Conservation (phyloP, 2,329 filamentous ascomycete genomes). For the Didymella sp. region DNA sequence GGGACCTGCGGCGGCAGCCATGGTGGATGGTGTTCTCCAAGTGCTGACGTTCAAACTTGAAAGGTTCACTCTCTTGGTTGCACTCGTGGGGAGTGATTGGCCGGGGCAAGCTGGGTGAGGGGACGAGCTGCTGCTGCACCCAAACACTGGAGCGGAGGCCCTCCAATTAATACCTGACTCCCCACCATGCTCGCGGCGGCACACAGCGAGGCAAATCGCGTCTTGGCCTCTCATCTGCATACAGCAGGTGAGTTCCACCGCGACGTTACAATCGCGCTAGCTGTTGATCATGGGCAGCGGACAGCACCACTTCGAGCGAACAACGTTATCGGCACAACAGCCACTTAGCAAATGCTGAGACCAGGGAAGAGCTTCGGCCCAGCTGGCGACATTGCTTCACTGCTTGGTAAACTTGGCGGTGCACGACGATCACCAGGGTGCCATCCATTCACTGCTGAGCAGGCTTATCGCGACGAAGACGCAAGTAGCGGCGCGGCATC, state of each 20-base stretch:
- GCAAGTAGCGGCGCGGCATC: conserved; percentile 14
- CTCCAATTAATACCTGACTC: conserved; percentile 27
- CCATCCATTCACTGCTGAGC: conserved; percentile 19
- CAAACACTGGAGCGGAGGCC: conserved; percentile 13
- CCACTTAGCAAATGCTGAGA: conserved; percentile 34
- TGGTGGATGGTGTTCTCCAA: conserved; percentile 29
- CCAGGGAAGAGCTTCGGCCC: conserved; percentile 26
- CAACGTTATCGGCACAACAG: conserved; percentile 31
- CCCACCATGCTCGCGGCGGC: conserved; percentile 17
- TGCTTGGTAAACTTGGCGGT: conserved; percentile 42
- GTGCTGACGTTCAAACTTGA: conserved; percentile 19
- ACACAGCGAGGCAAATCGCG: conserved; percentile 16
- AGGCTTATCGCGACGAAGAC: conserved; percentile 19
- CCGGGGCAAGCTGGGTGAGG: conserved; percentile 19
- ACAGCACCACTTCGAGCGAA: conserved; percentile 18
- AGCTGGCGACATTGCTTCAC: conserved; percentile 35
- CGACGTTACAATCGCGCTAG: conserved; percentile 39
- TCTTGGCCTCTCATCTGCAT: conserved; percentile 39
- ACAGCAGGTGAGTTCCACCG: conserved; percentile 38
- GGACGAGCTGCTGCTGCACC: conserved; percentile 23
- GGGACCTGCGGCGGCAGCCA: conserved; percentile 42
- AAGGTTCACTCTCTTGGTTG: conserved; percentile 7
- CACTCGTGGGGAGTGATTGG: conserved; percentile 20
- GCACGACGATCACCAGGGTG: conserved; percentile 26
- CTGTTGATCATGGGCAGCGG: conserved; percentile 18